Evolutionary conservation across 148 eudicot genomes (phyloP).

Genomic region (Nyssa sinensis): DNA sequence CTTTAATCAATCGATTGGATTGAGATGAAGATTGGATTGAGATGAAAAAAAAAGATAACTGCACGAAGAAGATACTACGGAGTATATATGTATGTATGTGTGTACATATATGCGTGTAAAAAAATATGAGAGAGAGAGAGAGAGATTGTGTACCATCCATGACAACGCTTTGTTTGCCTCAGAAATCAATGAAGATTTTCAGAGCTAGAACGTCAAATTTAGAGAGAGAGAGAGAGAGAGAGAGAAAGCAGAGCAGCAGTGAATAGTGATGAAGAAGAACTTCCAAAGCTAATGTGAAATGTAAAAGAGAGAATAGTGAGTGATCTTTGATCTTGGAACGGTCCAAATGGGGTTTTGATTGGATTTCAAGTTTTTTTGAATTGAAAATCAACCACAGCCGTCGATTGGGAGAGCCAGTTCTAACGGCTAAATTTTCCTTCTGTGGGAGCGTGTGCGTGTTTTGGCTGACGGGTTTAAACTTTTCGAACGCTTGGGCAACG

Average conservation of each 20-base stretch:
- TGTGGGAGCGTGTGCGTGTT: too few relatives aligned
- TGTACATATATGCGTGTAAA: neutral
- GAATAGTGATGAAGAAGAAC: slow-evolving; percentile 11
- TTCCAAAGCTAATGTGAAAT: slow-evolving; percentile 13
- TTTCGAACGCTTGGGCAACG: too few relatives aligned
- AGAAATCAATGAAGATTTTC: slow-evolving; percentile 9
- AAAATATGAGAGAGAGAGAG: neutral
- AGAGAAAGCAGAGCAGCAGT: too few relatives aligned
- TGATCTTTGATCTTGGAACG: slow-evolving; percentile 15
- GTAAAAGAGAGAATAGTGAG: slow-evolving; percentile 1
- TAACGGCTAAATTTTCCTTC: slow-evolving; percentile 29
- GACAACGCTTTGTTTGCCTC: neutral
- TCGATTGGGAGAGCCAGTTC: slow-evolving; percentile 8
- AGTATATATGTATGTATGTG: neutral
- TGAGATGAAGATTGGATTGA: too few relatives aligned
- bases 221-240: slow-evolving; percentile 17
- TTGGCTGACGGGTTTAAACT: neutral
- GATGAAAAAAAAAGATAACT: too few relatives aligned
- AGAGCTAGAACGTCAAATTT: slow-evolving; percentile 6
- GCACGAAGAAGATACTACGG: neutral
- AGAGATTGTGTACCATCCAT: slow-evolving; percentile 41
- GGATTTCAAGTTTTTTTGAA: slow-evolving; percentile 22
- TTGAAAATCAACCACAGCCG: slow-evolving; percentile 29
- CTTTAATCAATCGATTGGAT: too few relatives aligned
- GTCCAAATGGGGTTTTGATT: slow-evolving; percentile 20